phyloP scores from a whole-genome alignment of 352 stramenopile species.

The Pythium dissotocum region DNA sequence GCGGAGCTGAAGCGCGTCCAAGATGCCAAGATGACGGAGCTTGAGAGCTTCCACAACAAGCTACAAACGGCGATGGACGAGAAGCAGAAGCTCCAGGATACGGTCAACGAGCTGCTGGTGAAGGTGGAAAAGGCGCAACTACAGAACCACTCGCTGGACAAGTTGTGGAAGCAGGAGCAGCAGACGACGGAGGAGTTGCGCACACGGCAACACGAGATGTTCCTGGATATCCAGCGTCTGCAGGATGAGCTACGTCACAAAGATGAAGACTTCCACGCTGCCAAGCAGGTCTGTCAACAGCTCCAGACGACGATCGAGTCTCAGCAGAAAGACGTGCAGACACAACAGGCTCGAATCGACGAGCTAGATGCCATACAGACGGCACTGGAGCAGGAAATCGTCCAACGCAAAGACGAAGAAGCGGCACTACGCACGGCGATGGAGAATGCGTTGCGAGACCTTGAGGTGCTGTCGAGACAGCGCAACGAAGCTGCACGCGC shows the following conservation, averaged over 20 bases:
- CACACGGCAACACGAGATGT: slow-evolving; percentile 36
- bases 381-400: slow-evolving; percentile 43
- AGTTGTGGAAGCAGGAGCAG: slow-evolving; percentile 38
- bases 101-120: slow-evolving; percentile 33
- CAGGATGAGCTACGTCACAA: slow-evolving; percentile 32
- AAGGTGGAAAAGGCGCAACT: slow-evolving; percentile 35
- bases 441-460: slow-evolving; percentile 63
- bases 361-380: slow-evolving; percentile 32
- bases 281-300: slow-evolving; percentile 50
- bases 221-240: slow-evolving; percentile 37
- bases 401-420: slow-evolving; percentile 52
- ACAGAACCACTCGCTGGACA: slow-evolving; percentile 32
- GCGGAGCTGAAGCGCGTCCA: slow-evolving; percentile 51
- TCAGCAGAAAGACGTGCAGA: slow-evolving; percentile 32
- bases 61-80: slow-evolving; percentile 47
- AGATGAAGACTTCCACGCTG: slow-evolving; percentile 56
- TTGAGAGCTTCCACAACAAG: slow-evolving; percentile 34
- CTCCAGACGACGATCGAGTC: slow-evolving; percentile 47
- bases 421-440: slow-evolving; percentile 55
- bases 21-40: slow-evolving; percentile 39
- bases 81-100: slow-evolving; percentile 39
- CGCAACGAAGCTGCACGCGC: slow-evolving; percentile 77
- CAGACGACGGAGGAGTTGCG: slow-evolving; percentile 35
- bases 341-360: slow-evolving; percentile 27
- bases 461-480: slow-evolving; percentile 63